Evolutionary conservation across 441 rosid genomes (phyloP).

Genomic region (Oxalis stricta): DNA sequence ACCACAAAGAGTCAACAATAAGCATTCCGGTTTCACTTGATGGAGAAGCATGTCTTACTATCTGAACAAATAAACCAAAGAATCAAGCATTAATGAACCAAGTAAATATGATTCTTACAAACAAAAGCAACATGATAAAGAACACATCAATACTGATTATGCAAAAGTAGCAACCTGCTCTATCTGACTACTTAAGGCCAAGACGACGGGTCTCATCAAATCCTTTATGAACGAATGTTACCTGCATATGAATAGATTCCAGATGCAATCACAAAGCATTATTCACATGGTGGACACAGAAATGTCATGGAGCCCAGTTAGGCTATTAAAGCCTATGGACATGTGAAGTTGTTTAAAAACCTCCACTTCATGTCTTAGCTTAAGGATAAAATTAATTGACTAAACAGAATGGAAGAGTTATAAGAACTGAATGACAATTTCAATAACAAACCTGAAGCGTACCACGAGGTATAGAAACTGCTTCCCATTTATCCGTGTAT

Average conservation of each 20-base stretch:
- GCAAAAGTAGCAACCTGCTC: constrained; percentile 55
- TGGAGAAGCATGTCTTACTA: constrained; percentile 68
- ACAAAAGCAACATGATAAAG: not conserved
- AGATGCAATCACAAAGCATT: not conserved
- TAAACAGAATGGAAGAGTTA: constrained; percentile 3
- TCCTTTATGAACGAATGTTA: constrained; percentile 83
- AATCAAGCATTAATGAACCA: constrained; percentile 9
- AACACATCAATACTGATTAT: not conserved
- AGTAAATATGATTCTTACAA: not conserved
- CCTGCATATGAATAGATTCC: constrained; percentile 24
- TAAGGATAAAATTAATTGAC: not conserved
- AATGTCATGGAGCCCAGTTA: too few relatives aligned
- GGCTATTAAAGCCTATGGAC: too few relatives aligned
- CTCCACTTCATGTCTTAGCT: too few relatives aligned
- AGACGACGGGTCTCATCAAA: constrained; percentile 91
- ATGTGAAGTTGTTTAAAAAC: too few relatives aligned
- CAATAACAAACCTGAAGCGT: constrained; percentile 87
- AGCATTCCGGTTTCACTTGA: constrained; percentile 88
- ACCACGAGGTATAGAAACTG: constrained; percentile 79
- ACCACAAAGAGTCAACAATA: constrained; percentile 46
- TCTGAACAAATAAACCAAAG: constrained; percentile 29
- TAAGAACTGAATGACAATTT: not conserved
- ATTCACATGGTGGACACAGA: not conserved
- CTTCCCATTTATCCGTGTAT: constrained; percentile 42
- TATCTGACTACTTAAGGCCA: constrained; percentile 72